Evolutionary conservation across 306 rosid species (phyloP), one percentile per base, ranked within the genome.

Genomic region (Quercus ilex): DNA sequence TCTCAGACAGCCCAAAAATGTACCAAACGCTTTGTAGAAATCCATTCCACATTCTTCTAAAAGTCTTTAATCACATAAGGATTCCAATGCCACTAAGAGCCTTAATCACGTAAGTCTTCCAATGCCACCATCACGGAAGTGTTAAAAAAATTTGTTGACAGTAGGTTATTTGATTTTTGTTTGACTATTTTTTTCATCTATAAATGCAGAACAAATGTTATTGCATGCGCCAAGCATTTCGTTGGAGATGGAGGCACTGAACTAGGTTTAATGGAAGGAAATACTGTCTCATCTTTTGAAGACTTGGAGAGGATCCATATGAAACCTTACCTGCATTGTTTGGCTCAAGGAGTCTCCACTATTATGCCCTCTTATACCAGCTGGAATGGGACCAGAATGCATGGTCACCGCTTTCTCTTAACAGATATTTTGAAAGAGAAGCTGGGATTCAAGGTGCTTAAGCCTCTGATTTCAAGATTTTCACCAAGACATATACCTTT

Each of bases 201-300:
- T 49, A 49, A 49, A 11, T 49, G 17, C 94, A 92, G 97, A 90
- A 88, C 79, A 83, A 92, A 88, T 43, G 90, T 87, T 31, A 85
- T 90, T 59, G 97, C 97, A 20, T 94, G 98, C 86, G 92, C 98
- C 74, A 93, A 92, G 83, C 98, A 94, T 89, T 94, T 92, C 85
- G 93, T 92, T 57, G 94, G 98, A 43, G 98, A 94, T 80, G 98
- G 96, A 74, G 97, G 97, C 65, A 92, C 98, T 15, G 74, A 89
- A 20, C 88, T 89, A 83, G 98, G 98, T 77, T 46, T 84, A 67
- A 90, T 92, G 75, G 96, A 92, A 76, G 98, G 96, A 70, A 79
- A 92, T 83, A 90, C 97, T 38, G 21, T 86, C 72, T 35, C 80
- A 77, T 80, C 94, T 15, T 94, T 89, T 60, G 88, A 90, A 70